Evolutionary conservation across 179 eudicot genomes (phyloP).

Genomic region (Dionaea muscipula): DNA sequence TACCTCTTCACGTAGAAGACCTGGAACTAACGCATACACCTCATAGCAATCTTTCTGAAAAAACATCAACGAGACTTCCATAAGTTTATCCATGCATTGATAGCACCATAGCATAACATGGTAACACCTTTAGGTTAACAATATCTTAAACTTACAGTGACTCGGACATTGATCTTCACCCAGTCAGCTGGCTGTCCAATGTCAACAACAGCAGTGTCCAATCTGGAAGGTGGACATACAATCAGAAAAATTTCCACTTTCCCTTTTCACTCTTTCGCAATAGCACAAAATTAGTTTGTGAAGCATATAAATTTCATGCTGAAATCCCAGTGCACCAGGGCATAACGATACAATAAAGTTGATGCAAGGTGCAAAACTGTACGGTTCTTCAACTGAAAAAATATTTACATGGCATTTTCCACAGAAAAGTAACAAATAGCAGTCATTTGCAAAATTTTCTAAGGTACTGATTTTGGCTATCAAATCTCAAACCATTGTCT

Average conservation of each 20-base stretch:
- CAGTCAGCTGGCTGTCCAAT: constrained; percentile 60
- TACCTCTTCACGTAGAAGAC: constrained; percentile 69
- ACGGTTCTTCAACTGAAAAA: too few relatives aligned
- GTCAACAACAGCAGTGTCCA: constrained; percentile 40
- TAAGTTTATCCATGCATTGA: background rate
- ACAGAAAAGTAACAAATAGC: too few relatives aligned
- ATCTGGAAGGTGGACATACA: constrained; percentile 21
- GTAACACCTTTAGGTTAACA: background rate
- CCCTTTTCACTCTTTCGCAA: background rate
- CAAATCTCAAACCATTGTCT: too few relatives aligned
- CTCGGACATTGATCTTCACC: constrained; percentile 59
- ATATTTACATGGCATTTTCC: too few relatives aligned
- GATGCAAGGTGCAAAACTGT: too few relatives aligned
- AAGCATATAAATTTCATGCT: background rate
- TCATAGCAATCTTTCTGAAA: constrained; percentile 64
- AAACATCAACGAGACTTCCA: background rate
- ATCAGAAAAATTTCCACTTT: background rate
- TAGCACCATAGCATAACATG: background rate
- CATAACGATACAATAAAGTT: too few relatives aligned
- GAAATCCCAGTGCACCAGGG: background rate
- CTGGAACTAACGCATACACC: constrained; percentile 67
- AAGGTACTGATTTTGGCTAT: too few relatives aligned
- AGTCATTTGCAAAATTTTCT: too few relatives aligned
- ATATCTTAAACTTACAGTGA: constrained; percentile 34
- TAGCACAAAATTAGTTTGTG: too few relatives aligned